phyloP scores from a whole-genome alignment of 2,329 filamentous ascomycete genomes.

The Calonectria pteridis region DNA sequence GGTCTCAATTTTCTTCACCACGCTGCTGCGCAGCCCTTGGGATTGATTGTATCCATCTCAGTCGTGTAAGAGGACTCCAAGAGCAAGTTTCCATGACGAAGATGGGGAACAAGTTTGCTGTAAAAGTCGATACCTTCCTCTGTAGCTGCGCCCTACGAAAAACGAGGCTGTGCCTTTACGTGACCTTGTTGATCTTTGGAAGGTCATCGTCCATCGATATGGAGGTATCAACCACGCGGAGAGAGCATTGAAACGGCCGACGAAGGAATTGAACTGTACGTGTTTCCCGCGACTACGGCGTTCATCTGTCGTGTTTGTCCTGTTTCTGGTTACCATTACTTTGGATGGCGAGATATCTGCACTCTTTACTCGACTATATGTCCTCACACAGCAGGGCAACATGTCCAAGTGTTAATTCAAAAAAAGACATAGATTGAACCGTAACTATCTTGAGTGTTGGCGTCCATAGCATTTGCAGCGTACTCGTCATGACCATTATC shows the following conservation, averaged over 20 bases:
- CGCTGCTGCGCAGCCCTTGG: background rate
- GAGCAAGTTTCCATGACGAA: too few relatives aligned
- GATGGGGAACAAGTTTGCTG: background rate
- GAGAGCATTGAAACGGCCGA: background rate
- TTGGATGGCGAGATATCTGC: too few relatives aligned
- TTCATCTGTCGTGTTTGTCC: background rate
- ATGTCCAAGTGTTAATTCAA: background rate
- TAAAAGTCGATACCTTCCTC: background rate
- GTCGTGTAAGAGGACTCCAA: background rate
- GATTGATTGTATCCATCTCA: background rate
- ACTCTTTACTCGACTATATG: background rate
- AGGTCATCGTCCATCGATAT: background rate
- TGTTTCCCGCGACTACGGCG: background rate
- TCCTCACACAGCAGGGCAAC: background rate
- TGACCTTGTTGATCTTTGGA: background rate
- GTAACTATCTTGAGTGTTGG: background rate
- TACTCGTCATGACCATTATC: conserved; percentile 17
- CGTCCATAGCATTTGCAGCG: conserved; percentile 4
- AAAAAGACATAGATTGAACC: background rate
- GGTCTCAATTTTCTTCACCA: too few relatives aligned
- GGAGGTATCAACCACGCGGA: background rate
- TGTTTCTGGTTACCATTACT: background rate
- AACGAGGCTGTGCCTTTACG: background rate
- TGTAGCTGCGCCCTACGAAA: background rate
- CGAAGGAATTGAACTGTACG: background rate